Conservation (phyloP, 2,329 filamentous ascomycete species). For the Blastomyces gilchristii region DNA sequence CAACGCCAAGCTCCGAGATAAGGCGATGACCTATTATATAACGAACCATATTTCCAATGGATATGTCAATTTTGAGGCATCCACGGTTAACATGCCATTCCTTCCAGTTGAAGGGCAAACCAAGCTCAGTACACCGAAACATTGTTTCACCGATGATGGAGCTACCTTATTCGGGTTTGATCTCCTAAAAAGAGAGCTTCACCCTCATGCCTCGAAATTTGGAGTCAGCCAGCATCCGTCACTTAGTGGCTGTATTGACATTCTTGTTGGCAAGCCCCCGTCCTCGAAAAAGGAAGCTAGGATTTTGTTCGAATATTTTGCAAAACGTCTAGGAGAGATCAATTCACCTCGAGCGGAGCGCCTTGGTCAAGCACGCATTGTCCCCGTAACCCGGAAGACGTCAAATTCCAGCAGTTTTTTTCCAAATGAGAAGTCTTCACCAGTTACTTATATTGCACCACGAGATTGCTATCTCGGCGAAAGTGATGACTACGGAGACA, state of each 20-base stretch:
- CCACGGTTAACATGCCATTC: conserved; percentile 47
- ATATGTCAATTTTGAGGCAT: conserved; percentile 57
- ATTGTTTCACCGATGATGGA: conserved; percentile 72
- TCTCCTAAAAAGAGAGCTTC: conserved; percentile 65
- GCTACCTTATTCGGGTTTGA: conserved; percentile 71
- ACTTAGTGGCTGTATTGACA: conserved; percentile 64
- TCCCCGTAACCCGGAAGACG: conserved; percentile 50
- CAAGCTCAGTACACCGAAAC: conserved; percentile 57
- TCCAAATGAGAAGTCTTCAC: conserved; percentile 33
- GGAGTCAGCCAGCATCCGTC: conserved; percentile 75
- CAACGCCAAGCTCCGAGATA: conserved; percentile 49
- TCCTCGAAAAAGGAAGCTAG: conserved; percentile 55
- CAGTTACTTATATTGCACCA: conserved; percentile 53
- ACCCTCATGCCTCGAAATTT: conserved; percentile 71
- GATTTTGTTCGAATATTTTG: conserved; percentile 72
- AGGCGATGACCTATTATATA: conserved; percentile 72
- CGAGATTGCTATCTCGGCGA: conserved; percentile 70
- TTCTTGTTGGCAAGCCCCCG: conserved; percentile 63
- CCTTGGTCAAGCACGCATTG: conserved; percentile 56
- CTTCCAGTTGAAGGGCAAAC: conserved; percentile 61
- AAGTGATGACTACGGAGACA: conserved; percentile 64
- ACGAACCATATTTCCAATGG: conserved; percentile 66
- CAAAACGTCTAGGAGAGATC: conserved; percentile 64
- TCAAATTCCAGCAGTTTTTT: conserved; percentile 19
- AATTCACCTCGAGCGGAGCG: conserved; percentile 49